Percentiles rank a stretch among this genome's conserved stretches.
These are phyloP conservation scores for Leishmania lainsoni DNA, from an alignment of 208 protist species.

Conservation along the genomic window DNA sequence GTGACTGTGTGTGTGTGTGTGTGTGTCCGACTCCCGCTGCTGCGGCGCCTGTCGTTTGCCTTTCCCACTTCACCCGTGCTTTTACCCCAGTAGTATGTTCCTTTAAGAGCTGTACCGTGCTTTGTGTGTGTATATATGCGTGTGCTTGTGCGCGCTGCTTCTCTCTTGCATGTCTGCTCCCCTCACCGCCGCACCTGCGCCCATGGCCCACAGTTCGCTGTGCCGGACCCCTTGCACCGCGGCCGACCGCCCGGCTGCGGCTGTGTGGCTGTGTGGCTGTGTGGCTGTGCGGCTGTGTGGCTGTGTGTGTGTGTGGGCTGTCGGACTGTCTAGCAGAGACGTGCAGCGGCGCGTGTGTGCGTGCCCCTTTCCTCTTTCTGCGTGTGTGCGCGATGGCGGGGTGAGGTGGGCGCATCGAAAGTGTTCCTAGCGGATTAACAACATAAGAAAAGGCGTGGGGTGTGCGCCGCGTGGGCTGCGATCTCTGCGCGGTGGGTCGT, in stretches of 20 bases:
- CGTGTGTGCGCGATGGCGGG: background rate
- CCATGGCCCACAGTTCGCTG: no score
- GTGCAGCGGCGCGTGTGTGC: background rate
- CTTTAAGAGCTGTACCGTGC: slow-evolving; percentile 1
- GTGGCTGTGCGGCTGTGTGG: background rate
- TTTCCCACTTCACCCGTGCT: background rate
- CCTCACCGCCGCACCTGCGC: no score
- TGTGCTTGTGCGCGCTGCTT: background rate
- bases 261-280: background rate
- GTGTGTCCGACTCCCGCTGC: background rate
- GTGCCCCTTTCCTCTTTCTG: background rate
- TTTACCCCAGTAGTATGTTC: background rate
- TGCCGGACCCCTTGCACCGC: background rate
- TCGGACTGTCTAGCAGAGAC: background rate
- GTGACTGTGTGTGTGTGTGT: background rate
- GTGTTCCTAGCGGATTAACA: no score
- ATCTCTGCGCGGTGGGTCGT: no score
- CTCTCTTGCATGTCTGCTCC: no score
- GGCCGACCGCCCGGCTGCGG: background rate
- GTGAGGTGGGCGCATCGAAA: no score
- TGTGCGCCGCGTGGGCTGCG: no score
- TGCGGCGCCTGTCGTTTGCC: background rate
- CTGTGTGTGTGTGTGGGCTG: background rate
- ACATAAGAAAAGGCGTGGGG: no score
- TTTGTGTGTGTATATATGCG: background rate